These are phyloP conservation scores for Paecilomyces dactylethromorphus DNA, from an alignment of 2,329 filamentous ascomycete genomes.

Conservation along the genomic window DNA sequence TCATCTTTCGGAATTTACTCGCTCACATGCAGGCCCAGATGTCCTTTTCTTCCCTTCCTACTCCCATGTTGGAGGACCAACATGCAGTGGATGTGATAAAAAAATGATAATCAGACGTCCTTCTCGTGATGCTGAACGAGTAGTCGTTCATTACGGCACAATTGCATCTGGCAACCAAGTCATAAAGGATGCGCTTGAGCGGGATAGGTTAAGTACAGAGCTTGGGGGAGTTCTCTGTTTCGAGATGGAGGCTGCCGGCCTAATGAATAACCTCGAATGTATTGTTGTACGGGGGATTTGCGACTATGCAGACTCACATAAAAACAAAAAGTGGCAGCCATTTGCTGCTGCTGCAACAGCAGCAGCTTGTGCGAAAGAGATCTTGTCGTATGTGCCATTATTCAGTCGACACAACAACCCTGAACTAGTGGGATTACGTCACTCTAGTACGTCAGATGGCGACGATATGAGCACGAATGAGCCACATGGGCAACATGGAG, in stretches of 20 bases:
- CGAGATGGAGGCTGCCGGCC: slow-evolving; percentile 29
- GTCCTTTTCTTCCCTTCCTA: background rate
- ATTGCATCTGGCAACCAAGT: slow-evolving; percentile 18
- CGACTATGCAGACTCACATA: slow-evolving; percentile 35
- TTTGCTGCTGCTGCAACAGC: slow-evolving; percentile 27
- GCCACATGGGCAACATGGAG: no score
- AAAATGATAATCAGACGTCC: slow-evolving; percentile 2
- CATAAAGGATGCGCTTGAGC: slow-evolving; percentile 10
- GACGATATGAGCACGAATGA: background rate
- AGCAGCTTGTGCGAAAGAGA: slow-evolving; percentile 19
- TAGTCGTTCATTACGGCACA: slow-evolving; percentile 13
- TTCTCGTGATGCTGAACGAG: background rate
- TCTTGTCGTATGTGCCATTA: slow-evolving; percentile 1
- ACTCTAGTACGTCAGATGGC: background rate
- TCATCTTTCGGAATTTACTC: slow-evolving; percentile 3
- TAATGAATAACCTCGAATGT: slow-evolving; percentile 26
- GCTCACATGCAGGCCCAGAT: background rate
- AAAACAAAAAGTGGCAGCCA: slow-evolving; percentile 30
- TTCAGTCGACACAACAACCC: no score
- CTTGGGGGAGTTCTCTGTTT: slow-evolving; percentile 13
- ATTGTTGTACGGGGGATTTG: slow-evolving; percentile 36
- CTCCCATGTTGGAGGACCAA: background rate
- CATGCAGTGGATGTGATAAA: background rate
- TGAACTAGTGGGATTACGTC: no score
- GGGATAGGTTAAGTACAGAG: slow-evolving; percentile 8